Evolutionary conservation across 192 early-diverging fungal species (phyloP).

Genomic region (Coemansia biformis): DNA sequence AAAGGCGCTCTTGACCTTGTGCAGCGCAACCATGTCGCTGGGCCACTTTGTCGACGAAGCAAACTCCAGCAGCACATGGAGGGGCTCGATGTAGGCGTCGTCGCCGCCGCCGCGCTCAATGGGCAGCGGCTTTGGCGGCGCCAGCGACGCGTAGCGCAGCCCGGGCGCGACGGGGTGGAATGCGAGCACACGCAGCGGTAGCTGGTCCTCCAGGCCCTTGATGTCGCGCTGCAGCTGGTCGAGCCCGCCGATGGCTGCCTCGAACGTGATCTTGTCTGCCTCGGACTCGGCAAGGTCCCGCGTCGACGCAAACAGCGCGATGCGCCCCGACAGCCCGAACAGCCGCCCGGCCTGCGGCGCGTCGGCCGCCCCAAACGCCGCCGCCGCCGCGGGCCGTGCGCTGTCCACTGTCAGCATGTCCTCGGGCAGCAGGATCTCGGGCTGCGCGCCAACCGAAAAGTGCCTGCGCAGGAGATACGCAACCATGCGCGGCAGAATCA

Average conservation of each 20-base stretch:
- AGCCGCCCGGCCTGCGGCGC: slow-evolving; percentile 1
- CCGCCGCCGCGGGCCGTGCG: slow-evolving; percentile 1
- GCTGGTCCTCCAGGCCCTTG: slow-evolving; percentile 24
- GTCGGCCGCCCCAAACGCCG: slow-evolving; percentile 2
- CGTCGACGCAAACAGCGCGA: slow-evolving; percentile 19
- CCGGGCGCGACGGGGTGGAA: slow-evolving; percentile 41
- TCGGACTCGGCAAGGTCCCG: slow-evolving; percentile 7
- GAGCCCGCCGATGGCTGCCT: slow-evolving; percentile 24
- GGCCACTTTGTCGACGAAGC: slow-evolving; percentile 84
- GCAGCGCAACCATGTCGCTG: slow-evolving; percentile 77
- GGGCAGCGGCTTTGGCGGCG: slow-evolving; percentile 36
- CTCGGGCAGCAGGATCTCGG: slow-evolving; percentile 17
- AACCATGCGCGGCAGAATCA: slow-evolving; percentile 77
- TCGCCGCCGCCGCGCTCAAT: slow-evolving; percentile 33
- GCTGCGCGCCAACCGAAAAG: slow-evolving; percentile 47
- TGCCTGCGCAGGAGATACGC: slow-evolving; percentile 72
- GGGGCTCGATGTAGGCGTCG: slow-evolving; percentile 58
- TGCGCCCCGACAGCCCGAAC: slow-evolving; percentile 14
- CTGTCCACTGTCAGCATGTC: slow-evolving; percentile 15
- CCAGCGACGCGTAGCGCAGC: slow-evolving; percentile 58
- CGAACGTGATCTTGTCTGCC: slow-evolving; percentile 20
- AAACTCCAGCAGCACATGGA: slow-evolving; percentile 81
- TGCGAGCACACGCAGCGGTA: slow-evolving; percentile 42
- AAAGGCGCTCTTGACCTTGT: slow-evolving; percentile 88
- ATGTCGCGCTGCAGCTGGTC: slow-evolving; percentile 30